Evolutionary conservation across 225 moss, liverwort and hornwort genomes (phyloP).

Genomic region (Physcomitrellopsis africana): DNA sequence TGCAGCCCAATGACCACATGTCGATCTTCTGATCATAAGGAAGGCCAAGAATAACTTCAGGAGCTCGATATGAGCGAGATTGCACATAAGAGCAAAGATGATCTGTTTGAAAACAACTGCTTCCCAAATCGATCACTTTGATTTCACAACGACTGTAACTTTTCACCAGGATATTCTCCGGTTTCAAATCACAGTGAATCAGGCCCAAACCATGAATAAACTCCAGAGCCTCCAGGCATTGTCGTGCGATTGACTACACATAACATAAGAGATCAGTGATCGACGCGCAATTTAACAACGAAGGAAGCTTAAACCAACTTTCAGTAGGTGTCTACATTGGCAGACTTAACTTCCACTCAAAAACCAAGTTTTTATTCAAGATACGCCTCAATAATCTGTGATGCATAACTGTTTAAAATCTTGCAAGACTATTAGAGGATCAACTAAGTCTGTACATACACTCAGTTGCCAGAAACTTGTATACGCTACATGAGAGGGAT

Average conservation of each 20-base stretch:
- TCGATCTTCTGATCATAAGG: background rate
- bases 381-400: background rate
- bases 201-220: constrained; percentile 18
- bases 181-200: constrained; percentile 77
- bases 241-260: constrained; percentile 61
- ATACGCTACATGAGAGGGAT: background rate
- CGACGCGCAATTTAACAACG: background rate
- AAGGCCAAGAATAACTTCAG: constrained; percentile 72
- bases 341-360: background rate
- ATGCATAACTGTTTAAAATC: background rate
- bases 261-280: constrained; percentile 7
- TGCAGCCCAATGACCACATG: constrained; percentile 62
- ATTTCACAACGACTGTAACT: constrained; percentile 82
- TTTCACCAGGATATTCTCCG: constrained; percentile 79
- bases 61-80: constrained; percentile 73
- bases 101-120: constrained; percentile 83
- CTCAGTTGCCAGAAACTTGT: background rate
- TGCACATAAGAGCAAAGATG: constrained; percentile 84
- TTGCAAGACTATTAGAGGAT: background rate
- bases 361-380: background rate
- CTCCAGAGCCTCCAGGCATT: constrained; percentile 72
- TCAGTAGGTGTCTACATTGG: background rate
- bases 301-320: background rate
- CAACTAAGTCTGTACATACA: background rate
- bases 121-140: constrained; percentile 79